Conservation (phyloP, 164 flowering plant species). For the Dillenia suffruticosa region DNA sequence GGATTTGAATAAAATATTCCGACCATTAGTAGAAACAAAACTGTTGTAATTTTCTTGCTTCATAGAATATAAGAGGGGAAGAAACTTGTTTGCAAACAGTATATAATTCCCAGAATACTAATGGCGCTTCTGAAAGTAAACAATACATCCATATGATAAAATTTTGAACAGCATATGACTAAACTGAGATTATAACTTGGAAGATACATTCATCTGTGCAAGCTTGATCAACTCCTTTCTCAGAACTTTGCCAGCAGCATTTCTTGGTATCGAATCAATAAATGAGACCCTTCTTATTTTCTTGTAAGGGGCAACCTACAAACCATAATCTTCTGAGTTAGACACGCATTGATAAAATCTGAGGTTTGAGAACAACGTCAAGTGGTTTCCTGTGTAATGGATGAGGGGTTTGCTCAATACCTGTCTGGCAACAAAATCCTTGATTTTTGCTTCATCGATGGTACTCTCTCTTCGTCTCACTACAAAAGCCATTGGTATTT, state of each 20-base stretch:
- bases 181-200: slow-evolving; percentile 7
- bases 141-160: no score
- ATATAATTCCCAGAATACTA: no score
- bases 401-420: slow-evolving; percentile 7
- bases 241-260: slow-evolving; percentile 46
- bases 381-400: no score
- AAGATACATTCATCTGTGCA: not conserved
- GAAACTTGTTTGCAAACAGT: no score
- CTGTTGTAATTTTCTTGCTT: no score
- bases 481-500: slow-evolving; percentile 46
- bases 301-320: slow-evolving; percentile 61
- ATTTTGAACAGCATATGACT: no score
- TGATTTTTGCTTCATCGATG: slow-evolving; percentile 21
- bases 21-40: no score
- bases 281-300: slow-evolving; percentile 45
- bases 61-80: no score
- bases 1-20: no score
- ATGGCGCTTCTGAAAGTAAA: no score
- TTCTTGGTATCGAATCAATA: slow-evolving; percentile 37
- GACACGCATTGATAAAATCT: no score
- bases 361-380: no score
- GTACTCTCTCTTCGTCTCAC: slow-evolving; percentile 31
- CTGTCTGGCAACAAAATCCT: slow-evolving; percentile 35
- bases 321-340: not conserved
- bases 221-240: slow-evolving; percentile 33